phyloP scores from a whole-genome alignment of 2,329 filamentous ascomycete genomes.

The Fusarium sublunatum region DNA sequence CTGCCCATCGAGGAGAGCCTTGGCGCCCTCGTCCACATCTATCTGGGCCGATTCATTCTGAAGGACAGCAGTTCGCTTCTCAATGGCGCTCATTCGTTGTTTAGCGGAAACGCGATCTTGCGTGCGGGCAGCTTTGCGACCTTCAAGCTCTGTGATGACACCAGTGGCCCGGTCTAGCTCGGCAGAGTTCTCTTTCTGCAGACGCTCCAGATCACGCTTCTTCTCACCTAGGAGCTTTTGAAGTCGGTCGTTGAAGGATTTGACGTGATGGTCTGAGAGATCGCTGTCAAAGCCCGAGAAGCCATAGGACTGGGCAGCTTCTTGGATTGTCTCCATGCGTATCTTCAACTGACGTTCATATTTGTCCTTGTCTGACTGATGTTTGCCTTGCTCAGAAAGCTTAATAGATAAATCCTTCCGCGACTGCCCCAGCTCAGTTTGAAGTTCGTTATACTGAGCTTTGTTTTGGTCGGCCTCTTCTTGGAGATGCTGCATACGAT shows the following conservation, averaged over 20 bases:
- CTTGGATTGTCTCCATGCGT: slow-evolving; percentile 79
- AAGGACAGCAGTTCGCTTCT: slow-evolving; percentile 73
- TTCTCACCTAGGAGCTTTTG: slow-evolving; percentile 81
- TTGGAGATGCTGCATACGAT: slow-evolving; percentile 74
- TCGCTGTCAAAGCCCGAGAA: slow-evolving; percentile 88
- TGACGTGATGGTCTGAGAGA: slow-evolving; percentile 77
- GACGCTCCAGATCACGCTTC: slow-evolving; percentile 78
- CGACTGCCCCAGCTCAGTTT: slow-evolving; percentile 57
- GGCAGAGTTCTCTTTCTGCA: slow-evolving; percentile 77
- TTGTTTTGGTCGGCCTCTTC: slow-evolving; percentile 72
- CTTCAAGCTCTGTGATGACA: slow-evolving; percentile 77
- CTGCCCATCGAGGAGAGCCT: slow-evolving; percentile 79
- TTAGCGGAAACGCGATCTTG: slow-evolving; percentile 81
- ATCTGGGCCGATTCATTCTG: slow-evolving; percentile 79
- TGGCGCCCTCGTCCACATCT: slow-evolving; percentile 85
- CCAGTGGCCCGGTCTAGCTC: slow-evolving; percentile 80
- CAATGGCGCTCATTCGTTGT: slow-evolving; percentile 77
- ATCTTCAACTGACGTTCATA: slow-evolving; percentile 82
- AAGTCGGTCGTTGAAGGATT: slow-evolving; percentile 81
- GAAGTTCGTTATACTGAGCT: slow-evolving; percentile 73
- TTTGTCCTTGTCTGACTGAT: slow-evolving; percentile 86
- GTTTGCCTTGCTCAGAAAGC: slow-evolving; percentile 76
- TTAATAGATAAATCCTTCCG: slow-evolving; percentile 63
- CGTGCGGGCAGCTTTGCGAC: slow-evolving; percentile 75
- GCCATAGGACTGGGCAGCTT: slow-evolving; percentile 79